phyloP scores from a whole-genome alignment of 2,329 filamentous ascomycete genomes.

The Fusarium haematococcum region DNA sequence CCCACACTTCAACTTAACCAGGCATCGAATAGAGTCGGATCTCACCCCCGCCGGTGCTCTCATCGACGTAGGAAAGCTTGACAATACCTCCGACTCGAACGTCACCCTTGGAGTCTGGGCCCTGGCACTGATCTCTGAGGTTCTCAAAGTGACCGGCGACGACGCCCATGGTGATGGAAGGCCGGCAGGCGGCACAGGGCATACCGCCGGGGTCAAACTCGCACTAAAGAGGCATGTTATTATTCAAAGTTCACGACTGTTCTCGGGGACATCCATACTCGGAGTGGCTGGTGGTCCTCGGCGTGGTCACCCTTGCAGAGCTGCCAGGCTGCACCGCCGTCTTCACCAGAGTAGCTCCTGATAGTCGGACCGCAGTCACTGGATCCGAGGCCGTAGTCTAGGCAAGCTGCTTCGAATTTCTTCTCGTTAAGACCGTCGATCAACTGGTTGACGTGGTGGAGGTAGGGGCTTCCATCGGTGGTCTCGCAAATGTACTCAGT shows the following conservation, averaged over 20 bases:
- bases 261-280: neutral
- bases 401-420: neutral
- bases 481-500: constrained; percentile 1
- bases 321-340: neutral
- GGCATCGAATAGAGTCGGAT: neutral
- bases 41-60: neutral
- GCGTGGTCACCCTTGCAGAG: neutral
- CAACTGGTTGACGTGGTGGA: neutral
- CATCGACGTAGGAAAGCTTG: neutral
- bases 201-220: neutral
- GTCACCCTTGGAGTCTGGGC: neutral
- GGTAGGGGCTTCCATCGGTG: neutral
- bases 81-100: neutral
- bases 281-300: neutral
- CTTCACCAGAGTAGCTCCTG: neutral
- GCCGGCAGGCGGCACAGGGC: neutral
- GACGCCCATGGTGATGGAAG: neutral
- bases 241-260: too few species aligned
- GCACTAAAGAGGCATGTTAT: neutral
- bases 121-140: neutral
- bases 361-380: neutral
- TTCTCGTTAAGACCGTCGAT: neutral
- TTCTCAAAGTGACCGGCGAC: neutral
- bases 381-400: neutral
- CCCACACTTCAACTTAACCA: neutral